Percentiles rank a stretch among this genome's conserved stretches.
Conservation (phyloP, 169 alveolate species). For the Cryptosporidium sp. region DNA sequence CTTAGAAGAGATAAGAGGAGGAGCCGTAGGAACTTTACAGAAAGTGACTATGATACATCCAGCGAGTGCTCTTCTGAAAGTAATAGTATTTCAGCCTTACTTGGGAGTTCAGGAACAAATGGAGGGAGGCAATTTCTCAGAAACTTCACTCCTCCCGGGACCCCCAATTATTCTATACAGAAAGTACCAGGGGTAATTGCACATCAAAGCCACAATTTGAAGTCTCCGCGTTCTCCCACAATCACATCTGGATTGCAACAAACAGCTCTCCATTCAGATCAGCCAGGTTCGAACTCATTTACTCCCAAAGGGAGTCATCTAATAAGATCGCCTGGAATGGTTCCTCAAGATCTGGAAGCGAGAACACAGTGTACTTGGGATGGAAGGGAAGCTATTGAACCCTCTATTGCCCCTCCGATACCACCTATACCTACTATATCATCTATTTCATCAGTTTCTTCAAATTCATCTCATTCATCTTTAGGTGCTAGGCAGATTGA, state of each 20-base stretch:
- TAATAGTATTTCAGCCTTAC: constrained; percentile 41
- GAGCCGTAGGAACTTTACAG: constrained; percentile 28
- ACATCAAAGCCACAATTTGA: background rate
- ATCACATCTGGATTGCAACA: background rate
- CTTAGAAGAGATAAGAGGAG: constrained; percentile 71
- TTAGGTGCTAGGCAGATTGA: background rate
- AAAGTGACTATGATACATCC: constrained; percentile 65
- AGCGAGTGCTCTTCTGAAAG: constrained; percentile 75
- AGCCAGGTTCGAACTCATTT: background rate
- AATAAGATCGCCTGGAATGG: constrained; percentile 29
- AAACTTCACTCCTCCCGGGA: constrained; percentile 66
- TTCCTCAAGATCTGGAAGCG: constrained; percentile 73
- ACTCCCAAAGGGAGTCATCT: background rate
- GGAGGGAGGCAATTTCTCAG: constrained; percentile 30
- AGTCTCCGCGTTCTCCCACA: constrained; percentile 20
- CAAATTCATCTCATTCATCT: constrained; percentile 60
- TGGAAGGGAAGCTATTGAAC: constrained; percentile 81
- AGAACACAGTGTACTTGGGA: constrained; percentile 83
- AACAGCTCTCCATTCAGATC: background rate
- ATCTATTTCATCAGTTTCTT: constrained; percentile 40
- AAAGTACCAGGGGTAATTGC: background rate
- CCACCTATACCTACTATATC: constrained; percentile 77
- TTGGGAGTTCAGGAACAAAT: constrained; percentile 16
- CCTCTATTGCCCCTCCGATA: constrained; percentile 81
- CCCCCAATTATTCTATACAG: constrained; percentile 31